A percentile compares a stretch with the other conserved stretches of the same genome.
These are phyloP conservation scores for Termitomyces sp. DNA, from an alignment of 768 basidiomycete species.

Conservation along the genomic window DNA sequence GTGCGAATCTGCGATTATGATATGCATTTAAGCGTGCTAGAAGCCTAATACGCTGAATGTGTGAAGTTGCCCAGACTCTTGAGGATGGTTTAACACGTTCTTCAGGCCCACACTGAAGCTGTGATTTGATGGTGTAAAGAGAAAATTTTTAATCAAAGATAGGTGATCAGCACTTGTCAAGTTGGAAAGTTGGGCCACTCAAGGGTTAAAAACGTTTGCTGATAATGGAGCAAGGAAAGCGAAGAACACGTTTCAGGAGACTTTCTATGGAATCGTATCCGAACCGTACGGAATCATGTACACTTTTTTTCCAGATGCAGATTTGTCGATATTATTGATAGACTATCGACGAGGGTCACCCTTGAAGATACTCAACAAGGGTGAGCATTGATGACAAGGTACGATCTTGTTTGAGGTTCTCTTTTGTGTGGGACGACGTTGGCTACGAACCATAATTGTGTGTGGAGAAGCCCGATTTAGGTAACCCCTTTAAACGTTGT, in stretches of 20 bases:
- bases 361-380: constrained; percentile 9
- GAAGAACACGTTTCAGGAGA: background rate
- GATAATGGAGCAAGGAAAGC: background rate
- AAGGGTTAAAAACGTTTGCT: background rate
- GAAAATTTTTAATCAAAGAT: background rate
- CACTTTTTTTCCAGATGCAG: background rate
- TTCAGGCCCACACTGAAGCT: background rate
- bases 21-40: background rate
- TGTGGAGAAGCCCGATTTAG: constrained; percentile 14
- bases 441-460: constrained; percentile 11
- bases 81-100: background rate
- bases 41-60: background rate
- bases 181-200: background rate
- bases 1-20: background rate
- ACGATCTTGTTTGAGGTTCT: constrained; percentile 9
- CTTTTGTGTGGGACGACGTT: constrained; percentile 14
- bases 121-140: background rate
- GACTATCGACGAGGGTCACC: background rate
- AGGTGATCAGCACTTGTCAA: background rate
- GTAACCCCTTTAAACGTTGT: constrained; percentile 16
- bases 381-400: background rate
- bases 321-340: constrained; percentile 7
- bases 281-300: background rate
- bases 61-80: background rate
- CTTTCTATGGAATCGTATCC: background rate